Evolutionary conservation across 495 filamentous ascomycete genomes (phyloP), one percentile per base, ranked within the genome.

Genomic region (Penicillium desertorum): DNA sequence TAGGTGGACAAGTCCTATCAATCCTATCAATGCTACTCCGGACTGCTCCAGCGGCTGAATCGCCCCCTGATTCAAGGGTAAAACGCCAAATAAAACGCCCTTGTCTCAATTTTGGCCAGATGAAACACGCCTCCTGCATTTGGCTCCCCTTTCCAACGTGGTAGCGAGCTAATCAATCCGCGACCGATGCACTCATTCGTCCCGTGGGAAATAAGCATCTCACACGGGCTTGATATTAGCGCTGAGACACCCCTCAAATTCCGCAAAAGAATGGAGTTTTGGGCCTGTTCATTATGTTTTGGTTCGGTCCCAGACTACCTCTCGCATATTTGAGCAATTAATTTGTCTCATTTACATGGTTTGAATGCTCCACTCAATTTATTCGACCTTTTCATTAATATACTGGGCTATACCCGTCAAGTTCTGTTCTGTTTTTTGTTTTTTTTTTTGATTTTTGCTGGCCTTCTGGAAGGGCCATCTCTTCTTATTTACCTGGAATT

Each of bases 381-480:
- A 51, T 54, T 52, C 34, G 11, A 44, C 51, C 52, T 43, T 58
- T 54, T 43, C 56, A 57, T 59, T 54, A 46, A 62, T 59, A 49
- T 34, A 17, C 41, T 7, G 29, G 17, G 22, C 12, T 16, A 34
- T 34, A 39, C 36, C 52, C 54, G 61, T 25, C 23, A 25, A 25
- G 4, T 25, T 20, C 48, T 48, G 50, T 57, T 51, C 51, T 51
- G 53, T 22, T 52, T 58, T 22, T 46, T 52, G 52, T 58, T 69
- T 22, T 52, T 58, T 22, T 46, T 52, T 53, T 58, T 69, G 34
- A 36, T 58, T 61, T 55, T 61, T 47, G 58, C 57, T 67, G 47
- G 76, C 64, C 73, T 75, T 80, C 74, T 72, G 76, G 78, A 79
- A 80, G 73, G 74, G 73, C 76, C 77, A 73, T 44, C 76, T 80